Conservation (phyloP, 1,139 yeast genomes). For the Magnusiomyces paraingens region DNA sequence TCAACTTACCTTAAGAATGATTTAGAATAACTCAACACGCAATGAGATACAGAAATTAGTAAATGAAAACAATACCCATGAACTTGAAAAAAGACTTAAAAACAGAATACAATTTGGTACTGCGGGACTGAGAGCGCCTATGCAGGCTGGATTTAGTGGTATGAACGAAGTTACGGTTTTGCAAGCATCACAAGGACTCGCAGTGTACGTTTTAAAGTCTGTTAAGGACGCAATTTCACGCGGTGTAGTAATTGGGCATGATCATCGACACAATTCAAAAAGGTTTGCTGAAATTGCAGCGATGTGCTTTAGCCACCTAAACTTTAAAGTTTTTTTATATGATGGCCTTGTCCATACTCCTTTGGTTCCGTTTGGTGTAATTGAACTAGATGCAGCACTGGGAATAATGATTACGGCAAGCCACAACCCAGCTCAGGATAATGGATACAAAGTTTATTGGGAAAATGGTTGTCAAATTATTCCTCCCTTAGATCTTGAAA, state of each 20-base stretch:
- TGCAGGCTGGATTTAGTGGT: conserved; percentile 86
- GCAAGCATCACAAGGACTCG: conserved; percentile 90
- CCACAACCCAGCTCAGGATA: conserved; percentile 89
- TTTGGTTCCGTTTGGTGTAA: conserved; percentile 82
- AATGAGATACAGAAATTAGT: conserved; percentile 50
- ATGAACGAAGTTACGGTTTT: conserved; percentile 87
- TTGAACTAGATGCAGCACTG: conserved; percentile 53
- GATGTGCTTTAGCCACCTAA: conserved; percentile 60
- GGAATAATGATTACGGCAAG: conserved; percentile 98
- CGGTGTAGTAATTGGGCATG: conserved; percentile 79
- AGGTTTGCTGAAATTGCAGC: conserved; percentile 77
- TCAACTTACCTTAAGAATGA: not conserved
- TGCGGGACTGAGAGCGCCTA: conserved; percentile 78
- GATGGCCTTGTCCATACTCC: conserved; percentile 78
- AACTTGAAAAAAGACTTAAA: conserved; percentile 46
- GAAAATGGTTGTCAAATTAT: conserved; percentile 92
- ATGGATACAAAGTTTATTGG: conserved; percentile 94
- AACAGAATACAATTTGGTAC: conserved; percentile 73
- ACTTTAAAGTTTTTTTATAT: conserved; percentile 62
- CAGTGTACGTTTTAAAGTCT: conserved; percentile 47
- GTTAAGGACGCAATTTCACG: conserved; percentile 32
- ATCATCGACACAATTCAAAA: conserved; percentile 76
- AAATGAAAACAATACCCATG: conserved; percentile 36
- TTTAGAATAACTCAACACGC: conserved; percentile 46
- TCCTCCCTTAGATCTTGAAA: conserved; percentile 78